Conservation (phyloP, 176 grass and related monocot species). For the Rhynchospora tenuis region DNA sequence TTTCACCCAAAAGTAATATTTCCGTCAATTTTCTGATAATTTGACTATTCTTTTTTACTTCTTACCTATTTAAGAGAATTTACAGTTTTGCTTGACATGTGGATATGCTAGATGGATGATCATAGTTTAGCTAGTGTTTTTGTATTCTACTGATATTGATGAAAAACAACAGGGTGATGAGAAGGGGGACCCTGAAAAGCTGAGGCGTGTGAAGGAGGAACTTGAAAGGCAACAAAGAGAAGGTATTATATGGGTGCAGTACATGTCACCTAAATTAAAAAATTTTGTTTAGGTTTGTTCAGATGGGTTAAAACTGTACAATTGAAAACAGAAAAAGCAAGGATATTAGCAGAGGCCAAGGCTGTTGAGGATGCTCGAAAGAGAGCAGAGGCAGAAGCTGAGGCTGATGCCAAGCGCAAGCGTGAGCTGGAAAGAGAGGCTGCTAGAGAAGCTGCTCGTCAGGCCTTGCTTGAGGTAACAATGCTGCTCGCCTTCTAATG, state of each 20-base stretch:
- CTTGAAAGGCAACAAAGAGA: constrained; percentile 85
- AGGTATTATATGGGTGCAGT: constrained; percentile 40
- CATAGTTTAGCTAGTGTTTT: neutral
- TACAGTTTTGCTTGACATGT: neutral
- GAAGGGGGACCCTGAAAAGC: constrained; percentile 37
- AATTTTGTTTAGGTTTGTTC: neutral
- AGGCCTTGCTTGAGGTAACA: constrained; percentile 67
- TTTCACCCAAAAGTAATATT: neutral
- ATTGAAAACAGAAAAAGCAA: constrained; percentile 58
- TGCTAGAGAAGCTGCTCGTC: constrained; percentile 73
- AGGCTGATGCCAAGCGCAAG: constrained; percentile 74
- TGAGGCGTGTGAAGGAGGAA: constrained; percentile 50
- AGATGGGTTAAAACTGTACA: neutral
- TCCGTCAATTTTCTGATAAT: neutral
- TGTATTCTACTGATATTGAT: neutral
- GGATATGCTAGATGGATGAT: neutral
- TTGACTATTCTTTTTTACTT: neutral
- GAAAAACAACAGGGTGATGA: constrained; percentile 53
- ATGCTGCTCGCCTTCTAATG: neutral
- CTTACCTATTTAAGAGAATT: neutral
- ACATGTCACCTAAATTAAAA: neutral
- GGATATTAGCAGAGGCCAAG: constrained; percentile 84
- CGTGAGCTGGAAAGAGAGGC: constrained; percentile 80
- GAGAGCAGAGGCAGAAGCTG: constrained; percentile 63
- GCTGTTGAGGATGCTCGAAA: constrained; percentile 79